phyloP scores from a whole-genome alignment of 352 stramenopile species.

The Phytopythium kandeliae region DNA sequence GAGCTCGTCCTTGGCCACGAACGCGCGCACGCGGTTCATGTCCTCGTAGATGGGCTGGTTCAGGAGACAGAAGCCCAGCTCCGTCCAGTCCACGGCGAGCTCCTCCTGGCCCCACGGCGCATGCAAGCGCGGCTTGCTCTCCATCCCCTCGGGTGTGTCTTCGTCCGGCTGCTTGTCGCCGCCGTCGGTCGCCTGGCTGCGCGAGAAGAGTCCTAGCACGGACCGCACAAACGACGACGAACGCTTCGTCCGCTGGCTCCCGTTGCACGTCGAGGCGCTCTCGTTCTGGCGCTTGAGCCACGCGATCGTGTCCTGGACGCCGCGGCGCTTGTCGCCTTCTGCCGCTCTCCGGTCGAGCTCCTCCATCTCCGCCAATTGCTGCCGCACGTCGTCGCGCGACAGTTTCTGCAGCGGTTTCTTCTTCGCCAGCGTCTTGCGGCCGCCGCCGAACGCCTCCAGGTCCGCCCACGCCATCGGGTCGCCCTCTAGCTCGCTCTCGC shows the following conservation, averaged over 20 bases:
- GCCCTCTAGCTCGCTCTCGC: neutral
- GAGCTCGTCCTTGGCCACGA: slow-evolving; percentile 46
- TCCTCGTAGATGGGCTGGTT: slow-evolving; percentile 59
- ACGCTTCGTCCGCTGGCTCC: slow-evolving; percentile 35
- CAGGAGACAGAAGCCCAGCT: slow-evolving; percentile 44
- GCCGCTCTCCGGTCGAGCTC: slow-evolving; percentile 13
- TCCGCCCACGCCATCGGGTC: slow-evolving; percentile 45
- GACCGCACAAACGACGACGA: slow-evolving; percentile 60
- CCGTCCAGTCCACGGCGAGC: slow-evolving; percentile 38
- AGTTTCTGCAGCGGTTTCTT: slow-evolving; percentile 24
- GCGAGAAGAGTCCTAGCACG: slow-evolving; percentile 44
- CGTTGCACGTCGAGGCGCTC: slow-evolving; percentile 15
- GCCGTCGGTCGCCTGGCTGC: slow-evolving; percentile 7
- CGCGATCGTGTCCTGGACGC: slow-evolving; percentile 54
- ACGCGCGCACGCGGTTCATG: slow-evolving; percentile 37
- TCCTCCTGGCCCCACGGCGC: slow-evolving; percentile 41
- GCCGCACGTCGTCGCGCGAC: slow-evolving; percentile 17
- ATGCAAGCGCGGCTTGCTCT: slow-evolving; percentile 18
- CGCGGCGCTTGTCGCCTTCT: slow-evolving; percentile 4
- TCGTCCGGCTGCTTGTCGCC: slow-evolving; percentile 9
- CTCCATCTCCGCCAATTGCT: slow-evolving; percentile 11
- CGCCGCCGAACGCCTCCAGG: slow-evolving; percentile 34
- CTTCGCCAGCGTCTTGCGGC: slow-evolving; percentile 41
- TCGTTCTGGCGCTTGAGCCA: slow-evolving; percentile 67
- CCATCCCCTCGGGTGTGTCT: slow-evolving; percentile 11